Conservation (phyloP, 257 asterid genomes). For the Jasminum sambac region DNA sequence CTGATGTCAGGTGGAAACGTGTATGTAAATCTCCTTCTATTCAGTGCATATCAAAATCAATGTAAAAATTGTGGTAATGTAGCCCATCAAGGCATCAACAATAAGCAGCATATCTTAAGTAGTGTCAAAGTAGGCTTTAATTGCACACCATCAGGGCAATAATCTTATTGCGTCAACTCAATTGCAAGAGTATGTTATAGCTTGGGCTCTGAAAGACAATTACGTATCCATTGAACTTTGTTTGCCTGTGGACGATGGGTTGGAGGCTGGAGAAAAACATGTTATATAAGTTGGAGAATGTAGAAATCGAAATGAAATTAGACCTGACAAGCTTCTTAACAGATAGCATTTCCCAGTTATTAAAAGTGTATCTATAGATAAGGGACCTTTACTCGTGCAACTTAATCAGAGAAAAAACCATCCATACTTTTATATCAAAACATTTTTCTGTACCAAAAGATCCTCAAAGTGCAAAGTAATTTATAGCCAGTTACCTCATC, state of each 20-base stretch:
- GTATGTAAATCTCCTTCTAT: neutral
- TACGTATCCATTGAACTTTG: neutral
- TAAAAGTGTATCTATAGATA: neutral
- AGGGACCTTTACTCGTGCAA: neutral
- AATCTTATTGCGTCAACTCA: neutral
- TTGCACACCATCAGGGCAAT: neutral
- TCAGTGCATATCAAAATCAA: neutral
- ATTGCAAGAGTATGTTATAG: neutral
- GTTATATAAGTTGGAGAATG: conserved; percentile 1
- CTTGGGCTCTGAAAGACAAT: neutral
- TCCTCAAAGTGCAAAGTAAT: neutral
- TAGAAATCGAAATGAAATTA: neutral
- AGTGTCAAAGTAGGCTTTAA: neutral
- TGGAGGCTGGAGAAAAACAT: neutral
- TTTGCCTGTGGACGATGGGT: neutral
- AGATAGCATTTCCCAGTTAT: neutral
- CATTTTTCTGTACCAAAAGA: neutral
- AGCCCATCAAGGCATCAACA: neutral
- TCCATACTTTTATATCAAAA: neutral
- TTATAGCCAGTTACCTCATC: conserved; percentile 28
- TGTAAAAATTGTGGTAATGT: neutral
- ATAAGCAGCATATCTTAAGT: neutral
- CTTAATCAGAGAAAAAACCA: neutral
- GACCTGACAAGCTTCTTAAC: neutral
- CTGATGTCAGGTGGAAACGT: neutral